Evolutionary conservation across 768 basidiomycete species (phyloP).

Genomic region (Termitomyces sp.): DNA sequence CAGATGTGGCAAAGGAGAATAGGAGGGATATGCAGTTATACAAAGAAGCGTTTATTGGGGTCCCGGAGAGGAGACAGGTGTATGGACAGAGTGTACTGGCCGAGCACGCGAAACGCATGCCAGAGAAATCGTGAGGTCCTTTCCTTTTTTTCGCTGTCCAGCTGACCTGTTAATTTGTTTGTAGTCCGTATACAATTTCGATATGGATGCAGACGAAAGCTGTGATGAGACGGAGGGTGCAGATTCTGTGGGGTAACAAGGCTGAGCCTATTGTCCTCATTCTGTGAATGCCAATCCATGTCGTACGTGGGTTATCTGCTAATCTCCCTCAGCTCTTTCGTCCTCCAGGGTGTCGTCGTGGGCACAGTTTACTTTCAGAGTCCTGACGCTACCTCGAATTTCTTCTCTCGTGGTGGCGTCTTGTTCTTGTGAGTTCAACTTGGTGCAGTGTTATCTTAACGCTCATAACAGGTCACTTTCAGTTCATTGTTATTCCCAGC

Average conservation of each 20-base stretch:
- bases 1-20: conserved; percentile 28
- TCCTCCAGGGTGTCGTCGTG: conserved; percentile 45
- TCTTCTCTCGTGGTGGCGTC: conserved; percentile 74
- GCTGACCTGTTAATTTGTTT: neutral
- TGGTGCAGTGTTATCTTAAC: neutral
- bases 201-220: conserved; percentile 32
- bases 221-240: conserved; percentile 32
- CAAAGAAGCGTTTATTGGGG: conserved; percentile 35
- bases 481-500: conserved; percentile 58
- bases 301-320: neutral
- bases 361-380: conserved; percentile 63
- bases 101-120: conserved; percentile 47
- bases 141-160: neutral
- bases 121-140: conserved; percentile 20
- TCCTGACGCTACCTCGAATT: conserved; percentile 48
- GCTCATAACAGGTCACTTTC: neutral
- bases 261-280: conserved; percentile 23
- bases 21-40: conserved; percentile 44
- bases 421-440: conserved; percentile 58
- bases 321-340: conserved; percentile 35
- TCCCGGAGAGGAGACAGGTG: conserved; percentile 28
- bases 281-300: conserved; percentile 17
- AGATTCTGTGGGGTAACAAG: conserved; percentile 30
- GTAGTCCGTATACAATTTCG: conserved; percentile 31
- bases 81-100: conserved; percentile 42